These are phyloP conservation scores for Didymella lethalis DNA, from an alignment of 2,329 filamentous ascomycete species.

Conservation along the genomic window DNA sequence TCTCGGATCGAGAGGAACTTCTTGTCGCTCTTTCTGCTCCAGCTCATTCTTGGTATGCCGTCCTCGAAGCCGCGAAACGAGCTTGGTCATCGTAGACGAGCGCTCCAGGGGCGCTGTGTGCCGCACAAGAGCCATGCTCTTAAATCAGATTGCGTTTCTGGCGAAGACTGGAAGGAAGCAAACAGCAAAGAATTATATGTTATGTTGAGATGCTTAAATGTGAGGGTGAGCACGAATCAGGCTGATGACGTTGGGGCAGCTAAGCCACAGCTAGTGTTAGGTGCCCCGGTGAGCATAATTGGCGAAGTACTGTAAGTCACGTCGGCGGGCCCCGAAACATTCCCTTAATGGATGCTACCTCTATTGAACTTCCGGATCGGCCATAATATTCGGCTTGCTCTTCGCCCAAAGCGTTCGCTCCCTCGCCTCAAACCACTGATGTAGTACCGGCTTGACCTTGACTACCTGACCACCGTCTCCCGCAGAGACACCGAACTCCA, in stretches of 20 bases:
- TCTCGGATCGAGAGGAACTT: conserved; percentile 21
- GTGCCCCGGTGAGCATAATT: conserved; percentile 5
- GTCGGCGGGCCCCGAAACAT: background rate
- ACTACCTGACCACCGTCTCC: conserved; percentile 33
- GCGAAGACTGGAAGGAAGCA: background rate
- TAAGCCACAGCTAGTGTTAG: conserved; percentile 10
- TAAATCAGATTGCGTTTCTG: background rate
- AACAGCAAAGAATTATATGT: background rate
- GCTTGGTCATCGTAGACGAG: conserved; percentile 39
- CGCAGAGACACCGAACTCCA: conserved; percentile 56
- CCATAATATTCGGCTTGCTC: conserved; percentile 24
- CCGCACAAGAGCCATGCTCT: background rate
- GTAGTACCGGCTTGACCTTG: conserved; percentile 71
- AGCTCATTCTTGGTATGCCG: background rate
- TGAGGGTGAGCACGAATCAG: background rate
- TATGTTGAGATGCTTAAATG: background rate
- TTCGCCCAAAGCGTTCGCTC: conserved; percentile 44
- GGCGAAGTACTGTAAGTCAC: background rate
- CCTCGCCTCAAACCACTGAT: conserved; percentile 70
- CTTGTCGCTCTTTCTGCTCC: background rate
- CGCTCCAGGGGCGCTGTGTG: conserved; percentile 22
- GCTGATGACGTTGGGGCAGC: conserved; percentile 17
- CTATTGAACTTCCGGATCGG: background rate
- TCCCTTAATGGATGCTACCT: no score
- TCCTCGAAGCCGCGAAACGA: conserved; percentile 40